phyloP scores from a whole-genome alignment of 345 rosid genomes.

The Ceriops zippeliana region DNA sequence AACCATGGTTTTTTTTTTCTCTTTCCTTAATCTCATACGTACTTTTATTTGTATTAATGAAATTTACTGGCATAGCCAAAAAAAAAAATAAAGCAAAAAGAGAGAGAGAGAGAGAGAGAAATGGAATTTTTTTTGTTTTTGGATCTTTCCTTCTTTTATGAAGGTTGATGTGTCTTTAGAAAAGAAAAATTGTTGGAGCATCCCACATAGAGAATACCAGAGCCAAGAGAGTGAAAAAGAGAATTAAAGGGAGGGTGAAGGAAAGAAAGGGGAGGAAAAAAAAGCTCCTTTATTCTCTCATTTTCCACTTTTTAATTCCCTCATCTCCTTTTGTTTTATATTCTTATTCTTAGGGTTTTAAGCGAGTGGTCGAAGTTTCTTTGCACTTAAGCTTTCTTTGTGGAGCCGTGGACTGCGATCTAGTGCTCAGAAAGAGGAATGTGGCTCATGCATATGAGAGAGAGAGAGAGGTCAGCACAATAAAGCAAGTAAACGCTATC shows the following conservation, averaged over 20 bases:
- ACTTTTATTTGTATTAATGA: no score
- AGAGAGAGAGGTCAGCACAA: conserved; percentile 1
- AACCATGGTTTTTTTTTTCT: conserved; percentile 42
- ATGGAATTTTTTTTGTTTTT: no score
- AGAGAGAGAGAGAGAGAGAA: no score
- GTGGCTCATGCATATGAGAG: conserved; percentile 32
- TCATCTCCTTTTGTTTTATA: conserved; percentile 44
- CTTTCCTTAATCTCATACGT: conserved; percentile 16
- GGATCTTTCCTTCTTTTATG: conserved; percentile 44
- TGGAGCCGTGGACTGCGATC: conserved; percentile 22
- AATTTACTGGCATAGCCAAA: no score
- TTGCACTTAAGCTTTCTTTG: conserved; percentile 53
- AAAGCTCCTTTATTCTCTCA: conserved; percentile 28
- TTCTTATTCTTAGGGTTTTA: conserved; percentile 54
- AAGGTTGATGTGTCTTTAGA: conserved; percentile 62
- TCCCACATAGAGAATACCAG: conserved; percentile 47
- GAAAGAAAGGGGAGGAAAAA: conserved; percentile 18
- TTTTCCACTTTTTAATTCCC: conserved; percentile 13
- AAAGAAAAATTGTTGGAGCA: conserved; percentile 63
- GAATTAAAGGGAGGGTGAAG: conserved; percentile 19
- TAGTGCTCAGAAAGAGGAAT: conserved; percentile 30
- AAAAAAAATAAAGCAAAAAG: no score
- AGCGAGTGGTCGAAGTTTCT: conserved; percentile 51
- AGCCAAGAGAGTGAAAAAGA: conserved; percentile 33
- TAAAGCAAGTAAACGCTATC: conserved; percentile 18